Base-by-base conservation (phyloP, 1,284 basidiomycete genomes). In the Ceratobasidium sp. region DNA sequence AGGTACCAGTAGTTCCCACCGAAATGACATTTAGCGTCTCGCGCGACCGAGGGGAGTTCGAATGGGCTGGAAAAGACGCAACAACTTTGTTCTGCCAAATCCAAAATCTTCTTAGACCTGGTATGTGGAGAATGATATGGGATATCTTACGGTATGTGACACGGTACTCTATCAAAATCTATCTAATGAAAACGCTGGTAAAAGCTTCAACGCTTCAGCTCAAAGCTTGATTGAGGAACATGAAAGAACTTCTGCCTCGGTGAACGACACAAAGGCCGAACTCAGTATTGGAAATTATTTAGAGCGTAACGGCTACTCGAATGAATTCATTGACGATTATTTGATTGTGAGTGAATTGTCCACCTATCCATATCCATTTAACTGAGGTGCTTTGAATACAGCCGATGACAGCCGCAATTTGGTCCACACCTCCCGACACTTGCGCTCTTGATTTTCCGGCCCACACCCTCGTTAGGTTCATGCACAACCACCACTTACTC, bases 391-490 rank as follows among this genome's bases (percentile, higher is more conserved):
- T 15, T 9, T 74, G 11, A 75, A 51, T 48, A 0, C 75, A 94
- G 92, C 92, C 92, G 0, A 92, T 94, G 91, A 93, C 91, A 22
- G 91, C 91, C 0, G 90, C 90, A 2, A 91, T 95, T 66, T 95
- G 93, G 93, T 92, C 89, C 56, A 94, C 91, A 0, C 90, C 92
- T 0, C 90, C 93, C 4, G 89, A 91, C 78, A 88, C 89, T 77
- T 93, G 91, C 74, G 85, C 89, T 7, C 81, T 90, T 53, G 89
- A 92, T 75, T 93, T 95, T 80, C 93, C 93, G 5, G 92, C 89
- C 0, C 84, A 85, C 24, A 94, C 93, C 0, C 82, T 94, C 79
- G 89, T 93, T 56, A 88, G 90, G 77, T 94, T 94, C 81, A 86
- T 94, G 88, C 88, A 89, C 81, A 95, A 95, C 79, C 93, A 95